These are phyloP conservation scores for Mariannaea sp. DNA, from an alignment of 2,329 filamentous ascomycete species.

Conservation along the genomic window DNA sequence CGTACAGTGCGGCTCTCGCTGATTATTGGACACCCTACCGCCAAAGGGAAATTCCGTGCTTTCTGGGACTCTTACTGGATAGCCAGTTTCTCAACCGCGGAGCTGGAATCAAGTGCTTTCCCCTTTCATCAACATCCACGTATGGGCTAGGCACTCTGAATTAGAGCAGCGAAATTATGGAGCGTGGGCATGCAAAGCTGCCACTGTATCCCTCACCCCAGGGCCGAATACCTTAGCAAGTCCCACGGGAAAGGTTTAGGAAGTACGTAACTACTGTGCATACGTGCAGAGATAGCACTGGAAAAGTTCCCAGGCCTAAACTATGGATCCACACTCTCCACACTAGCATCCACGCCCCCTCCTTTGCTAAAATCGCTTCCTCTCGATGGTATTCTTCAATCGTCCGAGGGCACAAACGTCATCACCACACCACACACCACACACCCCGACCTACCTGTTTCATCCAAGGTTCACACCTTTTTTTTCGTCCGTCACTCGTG, in stretches of 20 bases:
- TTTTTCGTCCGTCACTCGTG: slow-evolving; percentile 1
- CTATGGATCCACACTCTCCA: slow-evolving; percentile 14
- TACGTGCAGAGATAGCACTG: too few species aligned
- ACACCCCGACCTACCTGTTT: slow-evolving; percentile 17
- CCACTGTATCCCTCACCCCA: too few species aligned
- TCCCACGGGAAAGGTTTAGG: not conserved
- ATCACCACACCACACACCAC: slow-evolving; percentile 16
- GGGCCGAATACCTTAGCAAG: too few species aligned
- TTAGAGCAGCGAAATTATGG: too few species aligned
- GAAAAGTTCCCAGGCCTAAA: not conserved
- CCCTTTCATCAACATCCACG: slow-evolving; percentile 1
- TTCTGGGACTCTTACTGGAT: not conserved
- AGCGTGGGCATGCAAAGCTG: too few species aligned
- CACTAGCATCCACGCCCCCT: slow-evolving; percentile 18
- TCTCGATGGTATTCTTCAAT: slow-evolving; percentile 13
- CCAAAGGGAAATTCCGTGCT: not conserved
- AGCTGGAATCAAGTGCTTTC: not conserved
- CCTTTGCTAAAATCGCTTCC: slow-evolving; percentile 18
- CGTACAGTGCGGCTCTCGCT: not conserved
- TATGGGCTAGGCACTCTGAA: not conserved
- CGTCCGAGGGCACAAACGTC: slow-evolving; percentile 20
- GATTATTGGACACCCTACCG: not conserved
- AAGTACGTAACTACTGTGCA: too few species aligned
- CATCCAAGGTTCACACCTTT: slow-evolving; percentile 14
- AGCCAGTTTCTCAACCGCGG: not conserved